Evolutionary conservation across 208 protist species (phyloP).

Genomic region (Trypanosoma grayi): DNA sequence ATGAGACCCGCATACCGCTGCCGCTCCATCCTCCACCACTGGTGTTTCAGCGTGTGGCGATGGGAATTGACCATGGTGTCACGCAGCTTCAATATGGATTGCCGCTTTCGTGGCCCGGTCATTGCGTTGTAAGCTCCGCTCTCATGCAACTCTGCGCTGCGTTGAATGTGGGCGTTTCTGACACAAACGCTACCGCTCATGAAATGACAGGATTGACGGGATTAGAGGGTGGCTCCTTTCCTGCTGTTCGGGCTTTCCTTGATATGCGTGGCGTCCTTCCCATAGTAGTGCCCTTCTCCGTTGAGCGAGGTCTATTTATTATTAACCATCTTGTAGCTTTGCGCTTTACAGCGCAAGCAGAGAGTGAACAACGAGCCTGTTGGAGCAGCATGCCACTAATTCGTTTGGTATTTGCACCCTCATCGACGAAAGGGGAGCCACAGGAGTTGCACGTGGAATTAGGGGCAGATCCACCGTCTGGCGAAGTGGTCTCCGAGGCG

Average conservation of each 20-base stretch:
- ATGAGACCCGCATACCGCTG: constrained; percentile 7
- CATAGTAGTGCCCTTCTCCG: neutral
- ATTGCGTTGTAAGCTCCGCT: constrained; percentile 9
- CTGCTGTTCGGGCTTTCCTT: neutral
- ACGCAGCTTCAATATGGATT: constrained; percentile 1
- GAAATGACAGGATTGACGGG: neutral
- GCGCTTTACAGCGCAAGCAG: neutral
- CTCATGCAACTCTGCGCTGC: constrained; percentile 24
- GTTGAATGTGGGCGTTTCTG: neutral
- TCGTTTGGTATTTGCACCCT: neutral
- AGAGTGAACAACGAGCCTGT: neutral
- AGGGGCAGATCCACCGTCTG: neutral
- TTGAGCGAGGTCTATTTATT: constrained; percentile 24
- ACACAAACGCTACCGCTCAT: neutral
- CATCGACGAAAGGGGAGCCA: neutral
- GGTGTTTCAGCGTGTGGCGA: constrained; percentile 11
- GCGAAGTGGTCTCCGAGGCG: neutral
- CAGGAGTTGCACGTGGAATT: constrained; percentile 1
- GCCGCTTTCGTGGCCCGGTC: constrained; percentile 16
- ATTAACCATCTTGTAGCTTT: constrained; percentile 17
- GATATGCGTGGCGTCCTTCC: neutral
- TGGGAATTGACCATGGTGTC: neutral
- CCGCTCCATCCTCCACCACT: constrained; percentile 1
- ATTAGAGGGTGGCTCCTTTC: constrained; percentile 6
- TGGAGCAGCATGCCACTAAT: constrained; percentile 11